Evolutionary conservation across 257 asterid species (phyloP).

Genomic region (Solanum piurae): DNA sequence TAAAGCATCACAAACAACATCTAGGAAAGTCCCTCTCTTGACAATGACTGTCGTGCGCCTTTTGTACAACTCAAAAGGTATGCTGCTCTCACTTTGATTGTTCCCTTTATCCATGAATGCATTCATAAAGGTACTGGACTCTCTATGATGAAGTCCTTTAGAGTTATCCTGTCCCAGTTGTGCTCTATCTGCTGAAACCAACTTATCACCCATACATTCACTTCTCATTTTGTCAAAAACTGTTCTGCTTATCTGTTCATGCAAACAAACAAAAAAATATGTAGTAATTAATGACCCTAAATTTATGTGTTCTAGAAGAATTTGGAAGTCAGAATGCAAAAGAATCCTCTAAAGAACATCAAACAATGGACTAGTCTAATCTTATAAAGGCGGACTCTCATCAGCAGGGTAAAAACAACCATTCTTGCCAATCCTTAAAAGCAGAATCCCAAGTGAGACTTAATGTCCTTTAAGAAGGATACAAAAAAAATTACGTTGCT

Average conservation of each 20-base stretch:
- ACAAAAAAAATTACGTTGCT: not conserved
- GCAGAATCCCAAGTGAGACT: not conserved
- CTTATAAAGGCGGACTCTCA: not conserved
- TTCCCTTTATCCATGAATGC: slow-evolving; percentile 31
- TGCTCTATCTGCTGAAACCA: slow-evolving; percentile 28
- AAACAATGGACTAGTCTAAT: not conserved
- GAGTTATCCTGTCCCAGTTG: slow-evolving; percentile 16
- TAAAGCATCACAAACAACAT: slow-evolving; percentile 80
- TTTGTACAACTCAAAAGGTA: slow-evolving; percentile 83
- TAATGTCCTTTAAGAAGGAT: not conserved
- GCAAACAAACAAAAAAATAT: not conserved
- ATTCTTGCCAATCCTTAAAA: not conserved
- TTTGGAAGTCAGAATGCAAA: not conserved
- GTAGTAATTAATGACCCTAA: not conserved
- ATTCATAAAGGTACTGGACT: slow-evolving; percentile 17
- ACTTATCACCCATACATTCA: slow-evolving; percentile 32
- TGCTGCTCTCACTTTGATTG: slow-evolving; percentile 31
- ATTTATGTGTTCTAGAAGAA: not conserved
- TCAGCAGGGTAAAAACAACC: not conserved
- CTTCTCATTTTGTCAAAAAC: slow-evolving; percentile 65
- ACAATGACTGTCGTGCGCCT: slow-evolving; percentile 74
- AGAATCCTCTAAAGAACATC: not conserved
- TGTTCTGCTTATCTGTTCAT: slow-evolving; percentile 70
- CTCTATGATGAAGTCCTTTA: slow-evolving; percentile 34
- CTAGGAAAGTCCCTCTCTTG: slow-evolving; percentile 53